Evolutionary conservation across 2,329 filamentous ascomycete genomes (phyloP).

Genomic region (Leptographium wingfieldii): DNA sequence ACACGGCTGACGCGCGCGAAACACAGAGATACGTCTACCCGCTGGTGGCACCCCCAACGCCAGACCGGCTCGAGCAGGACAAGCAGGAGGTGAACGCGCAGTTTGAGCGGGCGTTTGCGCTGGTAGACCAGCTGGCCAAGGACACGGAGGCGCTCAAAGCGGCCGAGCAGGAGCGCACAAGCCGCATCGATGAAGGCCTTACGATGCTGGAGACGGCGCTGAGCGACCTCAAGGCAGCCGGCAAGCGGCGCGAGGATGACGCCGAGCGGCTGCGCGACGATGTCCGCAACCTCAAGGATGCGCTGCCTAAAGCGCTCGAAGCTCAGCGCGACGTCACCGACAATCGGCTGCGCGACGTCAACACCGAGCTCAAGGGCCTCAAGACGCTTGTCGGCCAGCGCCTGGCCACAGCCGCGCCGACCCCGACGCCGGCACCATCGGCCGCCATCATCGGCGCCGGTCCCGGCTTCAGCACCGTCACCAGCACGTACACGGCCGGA

Average conservation of each 20-base stretch:
- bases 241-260: conserved; percentile 75
- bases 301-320: conserved; percentile 79
- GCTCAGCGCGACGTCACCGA: conserved; percentile 79
- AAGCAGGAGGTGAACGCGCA: conserved; percentile 87
- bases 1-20: not conserved
- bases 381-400: conserved; percentile 70
- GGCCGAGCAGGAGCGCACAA: conserved; percentile 72
- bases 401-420: conserved; percentile 27
- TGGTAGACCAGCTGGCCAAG: conserved; percentile 82
- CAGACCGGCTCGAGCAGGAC: conserved; percentile 85
- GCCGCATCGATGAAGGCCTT: conserved; percentile 69
- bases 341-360: conserved; percentile 68
- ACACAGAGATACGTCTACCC: conserved; percentile 79
- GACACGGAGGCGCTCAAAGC: conserved; percentile 83
- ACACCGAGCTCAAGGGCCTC: conserved; percentile 77
- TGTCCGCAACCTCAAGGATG: conserved; percentile 65
- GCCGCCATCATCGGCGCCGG: conserved; percentile 1
- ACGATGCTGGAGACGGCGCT: conserved; percentile 77
- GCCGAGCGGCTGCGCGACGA: conserved; percentile 77
- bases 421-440: not conserved
- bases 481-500: conserved; percentile 4
- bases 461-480: conserved; percentile 8
- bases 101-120: conserved; percentile 80
- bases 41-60: conserved; percentile 83
- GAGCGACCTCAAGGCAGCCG: conserved; percentile 66